These are phyloP conservation scores for Exophiala alcalophila DNA, from an alignment of 2,329 filamentous ascomycete genomes.

Conservation along the genomic window DNA sequence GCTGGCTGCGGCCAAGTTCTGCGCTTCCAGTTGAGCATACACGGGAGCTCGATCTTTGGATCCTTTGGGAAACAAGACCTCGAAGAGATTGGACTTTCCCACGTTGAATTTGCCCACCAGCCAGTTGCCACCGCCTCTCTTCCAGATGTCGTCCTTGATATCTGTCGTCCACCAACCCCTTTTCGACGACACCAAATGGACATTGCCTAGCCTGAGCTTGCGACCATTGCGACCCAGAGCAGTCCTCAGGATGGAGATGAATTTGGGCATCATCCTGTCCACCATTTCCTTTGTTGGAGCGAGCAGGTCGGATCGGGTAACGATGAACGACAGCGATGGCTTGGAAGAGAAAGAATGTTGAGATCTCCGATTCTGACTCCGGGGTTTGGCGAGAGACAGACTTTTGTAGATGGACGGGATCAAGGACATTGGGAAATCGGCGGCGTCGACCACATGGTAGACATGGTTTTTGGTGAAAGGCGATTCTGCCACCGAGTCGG, in stretches of 20 bases:
- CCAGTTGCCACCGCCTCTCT: slow-evolving; percentile 83
- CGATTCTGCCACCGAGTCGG: slow-evolving; percentile 81
- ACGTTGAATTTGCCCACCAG: slow-evolving; percentile 98
- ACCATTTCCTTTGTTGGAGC: slow-evolving; percentile 81
- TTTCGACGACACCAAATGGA: slow-evolving; percentile 81
- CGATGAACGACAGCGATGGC: slow-evolving; percentile 72
- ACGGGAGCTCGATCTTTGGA: slow-evolving; percentile 45
- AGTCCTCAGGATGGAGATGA: slow-evolving; percentile 72
- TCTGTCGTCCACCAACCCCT: slow-evolving; percentile 86
- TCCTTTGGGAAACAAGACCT: slow-evolving; percentile 82
- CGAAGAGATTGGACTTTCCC: slow-evolving; percentile 89
- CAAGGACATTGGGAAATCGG: slow-evolving; percentile 93
- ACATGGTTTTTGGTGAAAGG: slow-evolving; percentile 89
- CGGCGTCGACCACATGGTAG: slow-evolving; percentile 91
- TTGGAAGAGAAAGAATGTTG: slow-evolving; percentile 38
- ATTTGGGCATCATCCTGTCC: slow-evolving; percentile 79
- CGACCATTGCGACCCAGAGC: slow-evolving; percentile 66
- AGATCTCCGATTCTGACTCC: slow-evolving; percentile 77
- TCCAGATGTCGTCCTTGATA: slow-evolving; percentile 81
- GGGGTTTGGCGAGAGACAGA: slow-evolving; percentile 68
- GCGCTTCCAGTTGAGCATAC: slow-evolving; percentile 36
- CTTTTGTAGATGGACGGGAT: slow-evolving; percentile 71
- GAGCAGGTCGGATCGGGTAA: slow-evolving; percentile 82
- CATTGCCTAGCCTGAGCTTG: slow-evolving; percentile 79
- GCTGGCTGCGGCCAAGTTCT: slow-evolving; percentile 30